A percentile compares a stretch with the other conserved stretches of the same genome.
phyloP scores from a whole-genome alignment of 2,329 filamentous ascomycete species.

The Annulohypoxylon truncatum region DNA sequence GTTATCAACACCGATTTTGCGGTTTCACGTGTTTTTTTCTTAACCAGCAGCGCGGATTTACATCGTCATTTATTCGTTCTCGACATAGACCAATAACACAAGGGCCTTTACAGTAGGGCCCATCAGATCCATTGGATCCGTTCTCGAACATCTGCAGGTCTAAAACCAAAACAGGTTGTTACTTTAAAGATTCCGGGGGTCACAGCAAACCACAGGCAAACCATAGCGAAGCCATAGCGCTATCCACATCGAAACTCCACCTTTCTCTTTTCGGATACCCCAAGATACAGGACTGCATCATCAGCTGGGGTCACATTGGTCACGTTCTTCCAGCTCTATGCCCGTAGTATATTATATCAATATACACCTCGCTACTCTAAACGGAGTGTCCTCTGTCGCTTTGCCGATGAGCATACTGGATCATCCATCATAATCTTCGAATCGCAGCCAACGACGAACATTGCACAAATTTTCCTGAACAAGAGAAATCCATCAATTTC shows the following conservation, averaged over 20 bases:
- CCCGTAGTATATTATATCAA: slow-evolving; percentile 32
- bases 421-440: slow-evolving; percentile 7
- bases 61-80: slow-evolving; percentile 12
- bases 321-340: slow-evolving; percentile 34
- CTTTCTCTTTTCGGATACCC: slow-evolving; percentile 20
- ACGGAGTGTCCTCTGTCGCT: slow-evolving; percentile 27
- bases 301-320: slow-evolving; percentile 39
- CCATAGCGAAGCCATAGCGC: not conserved
- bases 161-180: slow-evolving; percentile 22
- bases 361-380: slow-evolving; percentile 33
- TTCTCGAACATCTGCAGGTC: slow-evolving; percentile 28
- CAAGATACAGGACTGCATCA: slow-evolving; percentile 27
- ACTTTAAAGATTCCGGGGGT: slow-evolving; percentile 24
- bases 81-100: slow-evolving; percentile 9
- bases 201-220: not conserved
- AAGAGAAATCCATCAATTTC: slow-evolving; percentile 20
- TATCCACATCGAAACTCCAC: slow-evolving; percentile 18
- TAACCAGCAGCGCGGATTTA: slow-evolving; percentile 3
- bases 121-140: not conserved
- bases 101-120: slow-evolving; percentile 4
- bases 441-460: slow-evolving; percentile 21
- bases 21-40: slow-evolving; percentile 18
- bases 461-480: not conserved
- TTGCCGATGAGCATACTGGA: slow-evolving; percentile 17
- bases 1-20: slow-evolving; percentile 11